phyloP scores from a whole-genome alignment of 306 rosid genomes.

The Acacia confusa region DNA sequence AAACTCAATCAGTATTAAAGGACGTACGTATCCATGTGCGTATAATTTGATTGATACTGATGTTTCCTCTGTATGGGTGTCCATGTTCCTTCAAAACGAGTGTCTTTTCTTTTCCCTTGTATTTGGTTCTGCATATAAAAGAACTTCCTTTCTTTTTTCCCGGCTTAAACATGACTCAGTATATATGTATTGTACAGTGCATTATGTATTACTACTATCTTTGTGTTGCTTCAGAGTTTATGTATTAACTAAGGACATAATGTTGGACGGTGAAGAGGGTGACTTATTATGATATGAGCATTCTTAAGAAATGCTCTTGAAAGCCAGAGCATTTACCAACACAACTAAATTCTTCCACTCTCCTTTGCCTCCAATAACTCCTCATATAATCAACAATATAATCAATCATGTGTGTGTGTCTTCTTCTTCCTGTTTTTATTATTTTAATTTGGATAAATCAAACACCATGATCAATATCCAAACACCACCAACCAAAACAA shows the following conservation, averaged over 20 bases:
- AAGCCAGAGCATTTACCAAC: too few species aligned
- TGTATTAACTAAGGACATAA: too few species aligned
- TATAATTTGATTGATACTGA: constrained; percentile 5
- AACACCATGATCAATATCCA: background rate
- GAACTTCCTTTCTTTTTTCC: constrained; percentile 6
- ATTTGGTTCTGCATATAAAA: constrained; percentile 37
- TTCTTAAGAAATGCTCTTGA: too few species aligned
- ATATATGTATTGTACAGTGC: too few species aligned
- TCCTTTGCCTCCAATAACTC: too few species aligned
- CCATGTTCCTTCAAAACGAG: background rate
- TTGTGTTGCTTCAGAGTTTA: background rate
- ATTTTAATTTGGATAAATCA: too few species aligned
- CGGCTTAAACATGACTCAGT: background rate
- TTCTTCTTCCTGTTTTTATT: background rate
- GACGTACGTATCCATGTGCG: background rate
- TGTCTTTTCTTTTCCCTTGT: constrained; percentile 1
- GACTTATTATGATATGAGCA: too few species aligned
- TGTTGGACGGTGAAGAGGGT: too few species aligned
- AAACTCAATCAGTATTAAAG: background rate
- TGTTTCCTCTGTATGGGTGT: constrained; percentile 18
- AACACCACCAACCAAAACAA: background rate
- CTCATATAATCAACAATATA: too few species aligned
- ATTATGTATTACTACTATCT: background rate
- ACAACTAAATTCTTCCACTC: too few species aligned
- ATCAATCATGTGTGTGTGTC: background rate